Percentiles rank a stretch among this genome's conserved stretches.
These are phyloP conservation scores for Globisporangium echinulatum DNA, from an alignment of 352 stramenopile species.

Conservation along the genomic window DNA sequence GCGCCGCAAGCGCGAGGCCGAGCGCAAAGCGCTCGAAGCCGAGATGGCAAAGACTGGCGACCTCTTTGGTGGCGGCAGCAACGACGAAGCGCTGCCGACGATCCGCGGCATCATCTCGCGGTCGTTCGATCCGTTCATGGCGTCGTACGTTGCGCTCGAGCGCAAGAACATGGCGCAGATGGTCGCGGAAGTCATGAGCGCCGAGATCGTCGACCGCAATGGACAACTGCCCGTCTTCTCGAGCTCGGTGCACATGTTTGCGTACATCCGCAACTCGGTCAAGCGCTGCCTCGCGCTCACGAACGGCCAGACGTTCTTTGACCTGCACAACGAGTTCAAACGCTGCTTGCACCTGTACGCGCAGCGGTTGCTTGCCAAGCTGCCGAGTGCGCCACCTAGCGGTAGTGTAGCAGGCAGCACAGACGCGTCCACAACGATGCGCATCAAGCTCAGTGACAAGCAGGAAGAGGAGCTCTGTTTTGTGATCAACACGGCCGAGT, in stretches of 20 bases:
- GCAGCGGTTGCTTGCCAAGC: conserved; percentile 63
- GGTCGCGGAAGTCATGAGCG: conserved; percentile 85
- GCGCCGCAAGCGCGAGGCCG: conserved; percentile 62
- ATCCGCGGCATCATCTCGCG: conserved; percentile 85
- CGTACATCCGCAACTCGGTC: conserved; percentile 98
- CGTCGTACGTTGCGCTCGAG: conserved; percentile 94
- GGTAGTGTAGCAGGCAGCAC: conserved; percentile 4
- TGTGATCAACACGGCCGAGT: conserved; percentile 98
- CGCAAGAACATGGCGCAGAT: conserved; percentile 94
- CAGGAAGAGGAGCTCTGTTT: conserved; percentile 96
- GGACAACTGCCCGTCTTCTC: conserved; percentile 95
- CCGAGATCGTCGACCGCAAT: conserved; percentile 93
- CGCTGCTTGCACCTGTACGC: conserved; percentile 73
- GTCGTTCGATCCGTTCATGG: conserved; percentile 98
- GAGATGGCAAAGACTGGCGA: conserved; percentile 59
- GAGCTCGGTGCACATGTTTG: conserved; percentile 96
- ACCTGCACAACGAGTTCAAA: conserved; percentile 94
- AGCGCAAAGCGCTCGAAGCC: conserved; percentile 56
- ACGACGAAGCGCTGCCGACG: conserved; percentile 52
- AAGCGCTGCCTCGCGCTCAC: conserved; percentile 95
- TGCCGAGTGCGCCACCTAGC: conserved; percentile 29
- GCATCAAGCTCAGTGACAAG: conserved; percentile 74
- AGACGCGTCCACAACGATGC: conserved; percentile 11
- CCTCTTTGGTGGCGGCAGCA: conserved; percentile 22
- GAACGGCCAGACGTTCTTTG: conserved; percentile 97